Conservation (phyloP, 257 asterid species). For the Cruciata laevipes region DNA sequence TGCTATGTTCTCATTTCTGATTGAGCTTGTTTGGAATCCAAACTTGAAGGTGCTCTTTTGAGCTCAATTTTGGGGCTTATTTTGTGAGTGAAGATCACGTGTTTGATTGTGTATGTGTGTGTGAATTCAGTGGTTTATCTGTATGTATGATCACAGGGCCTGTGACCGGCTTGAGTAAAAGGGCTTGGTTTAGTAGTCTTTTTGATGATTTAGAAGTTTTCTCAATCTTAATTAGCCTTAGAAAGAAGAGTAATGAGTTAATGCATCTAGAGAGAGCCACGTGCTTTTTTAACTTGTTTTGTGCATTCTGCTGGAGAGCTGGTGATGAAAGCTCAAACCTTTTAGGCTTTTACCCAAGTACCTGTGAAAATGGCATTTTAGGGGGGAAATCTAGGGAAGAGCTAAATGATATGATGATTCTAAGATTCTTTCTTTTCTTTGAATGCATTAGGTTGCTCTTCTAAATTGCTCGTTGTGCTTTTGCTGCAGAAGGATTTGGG, state of each 20-base stretch:
- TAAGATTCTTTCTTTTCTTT: not conserved
- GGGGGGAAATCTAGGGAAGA: not conserved
- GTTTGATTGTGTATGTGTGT: not conserved
- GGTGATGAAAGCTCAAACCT: not conserved
- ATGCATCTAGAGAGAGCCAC: too few relatives aligned
- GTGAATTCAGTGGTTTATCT: not conserved
- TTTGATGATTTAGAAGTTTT: constrained; percentile 6
- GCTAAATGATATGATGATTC: not conserved
- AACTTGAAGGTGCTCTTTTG: not conserved
- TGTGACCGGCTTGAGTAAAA: not conserved
- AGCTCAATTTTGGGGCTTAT: not conserved
- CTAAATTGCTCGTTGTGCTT: not conserved
- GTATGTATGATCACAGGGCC: not conserved
- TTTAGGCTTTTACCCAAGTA: not conserved
- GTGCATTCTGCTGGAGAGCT: not conserved
- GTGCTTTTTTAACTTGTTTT: not conserved
- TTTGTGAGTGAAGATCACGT: not conserved
- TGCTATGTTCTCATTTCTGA: not conserved
- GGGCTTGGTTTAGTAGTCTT: not conserved
- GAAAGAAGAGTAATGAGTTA: not conserved
- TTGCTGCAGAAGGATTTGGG: not conserved
- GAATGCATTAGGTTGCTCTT: not conserved
- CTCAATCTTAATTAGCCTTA: not conserved
- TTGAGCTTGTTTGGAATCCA: not conserved
- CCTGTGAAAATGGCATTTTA: not conserved